These are phyloP conservation scores for Metarhizium rileyi DNA, from an alignment of 2,329 filamentous ascomycete genomes.

Conservation along the genomic window DNA sequence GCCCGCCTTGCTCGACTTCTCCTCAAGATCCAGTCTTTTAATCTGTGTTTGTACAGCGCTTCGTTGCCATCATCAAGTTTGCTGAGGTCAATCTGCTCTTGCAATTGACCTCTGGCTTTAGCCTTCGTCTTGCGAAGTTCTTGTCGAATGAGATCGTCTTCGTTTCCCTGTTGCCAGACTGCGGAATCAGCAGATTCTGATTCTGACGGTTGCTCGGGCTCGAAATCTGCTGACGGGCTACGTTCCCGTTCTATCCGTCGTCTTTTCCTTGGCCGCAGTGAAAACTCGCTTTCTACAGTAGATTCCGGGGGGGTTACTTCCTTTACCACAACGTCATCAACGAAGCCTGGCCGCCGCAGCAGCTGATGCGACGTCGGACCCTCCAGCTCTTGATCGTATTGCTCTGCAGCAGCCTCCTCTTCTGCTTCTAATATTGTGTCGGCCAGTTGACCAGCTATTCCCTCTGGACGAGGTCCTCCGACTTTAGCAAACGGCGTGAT, in stretches of 20 bases:
- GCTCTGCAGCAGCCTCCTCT: slow-evolving; percentile 46
- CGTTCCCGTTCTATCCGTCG: slow-evolving; percentile 28
- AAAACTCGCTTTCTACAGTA: slow-evolving; percentile 40
- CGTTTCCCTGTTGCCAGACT: slow-evolving; percentile 29
- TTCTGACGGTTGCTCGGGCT: slow-evolving; percentile 21
- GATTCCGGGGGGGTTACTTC: background rate
- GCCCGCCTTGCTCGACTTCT: slow-evolving; percentile 32
- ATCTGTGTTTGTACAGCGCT: slow-evolving; percentile 61
- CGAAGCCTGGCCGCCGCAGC: slow-evolving; percentile 64
- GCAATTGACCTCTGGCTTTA: slow-evolving; percentile 24
- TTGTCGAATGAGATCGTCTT: slow-evolving; percentile 28
- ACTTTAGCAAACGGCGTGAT: slow-evolving; percentile 92
- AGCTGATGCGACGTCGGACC: slow-evolving; percentile 60
- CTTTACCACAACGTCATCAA: slow-evolving; percentile 20
- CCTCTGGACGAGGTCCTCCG: slow-evolving; percentile 50
- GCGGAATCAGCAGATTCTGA: slow-evolving; percentile 25
- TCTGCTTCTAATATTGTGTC: slow-evolving; percentile 76
- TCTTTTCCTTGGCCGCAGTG: slow-evolving; percentile 49
- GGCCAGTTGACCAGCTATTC: slow-evolving; percentile 59
- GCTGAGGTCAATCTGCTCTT: slow-evolving; percentile 38
- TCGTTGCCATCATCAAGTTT: slow-evolving; percentile 85
- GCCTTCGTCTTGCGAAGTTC: slow-evolving; percentile 33
- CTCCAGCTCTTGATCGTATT: slow-evolving; percentile 30
- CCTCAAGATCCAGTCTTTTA: slow-evolving; percentile 63
- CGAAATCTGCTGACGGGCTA: slow-evolving; percentile 39